Base-by-base conservation (phyloP, 1,139 yeast genomes). In the Arxiozyma slooffiae region DNA sequence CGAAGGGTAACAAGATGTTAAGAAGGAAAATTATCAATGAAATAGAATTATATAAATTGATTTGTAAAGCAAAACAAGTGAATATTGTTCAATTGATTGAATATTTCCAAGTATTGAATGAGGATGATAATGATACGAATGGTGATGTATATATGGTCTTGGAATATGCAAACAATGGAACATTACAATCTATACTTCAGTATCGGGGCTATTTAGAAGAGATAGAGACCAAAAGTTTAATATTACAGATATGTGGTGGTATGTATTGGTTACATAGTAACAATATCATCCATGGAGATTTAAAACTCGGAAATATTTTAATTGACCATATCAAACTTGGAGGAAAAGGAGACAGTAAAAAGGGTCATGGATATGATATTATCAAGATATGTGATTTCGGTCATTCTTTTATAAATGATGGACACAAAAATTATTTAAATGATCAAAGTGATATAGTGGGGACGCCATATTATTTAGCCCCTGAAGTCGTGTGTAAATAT, bases 321-420 rank as follows among this genome's bases (percentile, higher is more conserved):
- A 20, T 53, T 18, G 49, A 42, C 21, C 36, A 34, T 16, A 14
- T 21, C 26, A 30, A 21, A 5, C n/a, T n/a, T n/a, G 18, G 30
- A 7, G 6, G 3, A 2, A 30, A 4, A 14, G n/a, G 4, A 16
- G n/a, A 30, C 6, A 8, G 6, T n/a, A n/a, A n/a, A n/a, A n/a
- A n/a, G 17, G 21, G 14, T 8, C 11, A 47, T 20, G 51, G 38
- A 11, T n/a, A 34, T 4, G 48, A 41, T 17, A 36, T 46, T 11
- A 38, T 53, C n/a, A 46, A 47, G 20, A 39, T 53, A 4, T 47
- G 51, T 21, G 56, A 53, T 48, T 53, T 51, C 47, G 56, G 56
- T 17, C 54, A 51, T 44, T 50, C 56, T 7, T 51, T 53, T 18
- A 24, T 42, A 17, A 42, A 44, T 21, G 36, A 34, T 20, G 17